These are phyloP conservation scores for Sordaria brevicollis DNA, from an alignment of 495 filamentous ascomycete genomes.

Conservation along the genomic window DNA sequence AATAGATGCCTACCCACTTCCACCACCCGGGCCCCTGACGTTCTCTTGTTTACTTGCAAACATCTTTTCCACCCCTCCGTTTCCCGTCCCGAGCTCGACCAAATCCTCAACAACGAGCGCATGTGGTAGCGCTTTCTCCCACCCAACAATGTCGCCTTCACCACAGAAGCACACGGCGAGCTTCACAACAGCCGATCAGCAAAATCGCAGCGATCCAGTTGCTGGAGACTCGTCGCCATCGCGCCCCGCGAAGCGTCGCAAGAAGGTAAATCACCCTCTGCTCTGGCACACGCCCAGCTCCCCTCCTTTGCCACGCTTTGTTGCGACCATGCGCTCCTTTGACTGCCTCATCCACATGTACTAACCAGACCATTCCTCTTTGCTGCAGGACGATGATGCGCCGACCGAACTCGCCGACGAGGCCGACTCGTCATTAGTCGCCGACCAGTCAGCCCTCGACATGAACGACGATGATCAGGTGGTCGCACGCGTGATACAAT, in stretches of 20 bases:
- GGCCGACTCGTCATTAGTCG: conserved; percentile 29
- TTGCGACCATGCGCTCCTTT: background rate
- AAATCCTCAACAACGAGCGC: background rate
- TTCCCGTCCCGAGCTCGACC: background rate
- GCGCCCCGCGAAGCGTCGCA: conserved; percentile 63
- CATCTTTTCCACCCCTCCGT: background rate
- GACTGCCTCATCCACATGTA: background rate
- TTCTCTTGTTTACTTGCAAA: background rate
- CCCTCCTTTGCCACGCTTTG: conserved; percentile 9
- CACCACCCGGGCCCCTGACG: background rate
- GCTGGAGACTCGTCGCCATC: conserved; percentile 53
- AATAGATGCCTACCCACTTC: conserved; percentile 3
- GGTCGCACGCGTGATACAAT: conserved; percentile 64
- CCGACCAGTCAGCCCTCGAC: conserved; percentile 39
- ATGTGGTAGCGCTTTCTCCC: conserved; percentile 12
- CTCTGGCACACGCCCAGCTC: conserved; percentile 19
- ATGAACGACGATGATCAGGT: conserved; percentile 49
- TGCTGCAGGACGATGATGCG: conserved; percentile 10
- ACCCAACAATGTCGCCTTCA: conserved; percentile 24
- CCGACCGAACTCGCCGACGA: conserved; percentile 23
- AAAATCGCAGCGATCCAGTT: conserved; percentile 24
- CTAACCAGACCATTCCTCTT: background rate
- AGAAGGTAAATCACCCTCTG: conserved; percentile 45
- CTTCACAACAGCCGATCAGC: conserved; percentile 21
- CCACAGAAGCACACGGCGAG: conserved; percentile 34